These are phyloP conservation scores for Nicotiana paniculata DNA, from an alignment of 257 asterid species.

Conservation along the genomic window DNA sequence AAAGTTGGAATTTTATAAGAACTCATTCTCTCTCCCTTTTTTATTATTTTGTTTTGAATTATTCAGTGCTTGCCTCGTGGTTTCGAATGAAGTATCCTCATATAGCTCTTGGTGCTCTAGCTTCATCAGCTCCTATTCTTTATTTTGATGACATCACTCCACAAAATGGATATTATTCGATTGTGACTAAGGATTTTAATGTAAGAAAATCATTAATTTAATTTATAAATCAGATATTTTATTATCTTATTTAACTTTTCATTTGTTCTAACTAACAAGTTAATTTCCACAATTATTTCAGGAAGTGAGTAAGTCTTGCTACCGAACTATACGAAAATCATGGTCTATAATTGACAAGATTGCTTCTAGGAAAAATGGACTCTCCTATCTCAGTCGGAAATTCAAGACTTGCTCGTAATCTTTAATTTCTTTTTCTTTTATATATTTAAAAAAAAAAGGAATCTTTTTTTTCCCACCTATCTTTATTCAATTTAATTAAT, in stretches of 20 bases:
- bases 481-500: neutral
- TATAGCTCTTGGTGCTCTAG: conserved; percentile 67
- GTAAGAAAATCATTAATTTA: conserved; percentile 17
- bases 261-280: neutral
- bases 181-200: conserved; percentile 50
- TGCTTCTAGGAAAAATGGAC: conserved; percentile 47
- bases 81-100: conserved; percentile 83
- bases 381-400: conserved; percentile 34
- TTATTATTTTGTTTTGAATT: neutral
- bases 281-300: conserved; percentile 9
- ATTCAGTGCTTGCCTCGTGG: conserved; percentile 78
- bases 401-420: conserved; percentile 50
- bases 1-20: neutral
- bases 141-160: conserved; percentile 65
- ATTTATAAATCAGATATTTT: neutral
- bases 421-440: neutral
- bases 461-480: neutral
- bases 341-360: conserved; percentile 60
- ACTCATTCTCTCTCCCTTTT: neutral
- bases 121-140: conserved; percentile 80
- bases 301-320: conserved; percentile 53
- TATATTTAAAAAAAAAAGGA: too few relatives aligned
- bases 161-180: conserved; percentile 43
- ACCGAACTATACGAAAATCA: conserved; percentile 43
- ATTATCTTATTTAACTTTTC: neutral